Evolutionary conservation across 129 eudicot genomes (phyloP), one percentile per base, ranked within the genome.

Genomic region (sunflower (Helianthus annuus)): DNA sequence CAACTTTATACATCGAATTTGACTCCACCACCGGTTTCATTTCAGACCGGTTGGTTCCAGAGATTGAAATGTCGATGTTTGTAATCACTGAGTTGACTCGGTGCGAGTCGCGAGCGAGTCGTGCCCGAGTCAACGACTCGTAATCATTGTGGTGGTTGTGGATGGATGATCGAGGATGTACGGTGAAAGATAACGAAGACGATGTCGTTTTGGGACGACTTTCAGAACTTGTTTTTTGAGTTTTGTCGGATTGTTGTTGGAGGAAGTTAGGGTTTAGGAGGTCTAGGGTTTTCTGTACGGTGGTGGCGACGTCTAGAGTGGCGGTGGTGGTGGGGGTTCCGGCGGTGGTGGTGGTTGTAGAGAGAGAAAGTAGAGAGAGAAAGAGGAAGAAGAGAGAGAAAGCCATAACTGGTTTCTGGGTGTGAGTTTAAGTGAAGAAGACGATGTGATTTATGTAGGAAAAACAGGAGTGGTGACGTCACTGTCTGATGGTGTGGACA

Each of bases 31-130:
- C 5, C 38, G 64, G 64, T 58, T 58, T 58, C 64, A 58, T 58
- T 7, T 58, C 64, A 6, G 64, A 62, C 4, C 22, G 52, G 48
- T 79, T 76, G 48, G 42, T 46, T 0, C 82, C 80, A 53, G 74
- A 16, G 59, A 74, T 68, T 6, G 77, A 66, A 54, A 78, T 67
- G 10, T 74, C 40, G 55, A 76, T 71, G 13, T 52, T 68, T 2
- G 75, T 4, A 0, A 16, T 16, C 46, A 85, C 52, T 5, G 95
- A 75, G 69, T 42, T 42, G 75, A 85, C 83, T 19, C 91, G 85
- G 78, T 64, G 56, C 0, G 85, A 16, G 79, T 85, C 95, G 9
- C 91, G 86, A 11, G 84, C 79, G 67, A 85, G 91, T 22, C 96
- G 79, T 8, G 87, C 42, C 14, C 63, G 77, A 1, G 91, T 89